These are phyloP conservation scores for Serendipita indica DNA, from an alignment of 768 basidiomycete species.

Conservation along the genomic window DNA sequence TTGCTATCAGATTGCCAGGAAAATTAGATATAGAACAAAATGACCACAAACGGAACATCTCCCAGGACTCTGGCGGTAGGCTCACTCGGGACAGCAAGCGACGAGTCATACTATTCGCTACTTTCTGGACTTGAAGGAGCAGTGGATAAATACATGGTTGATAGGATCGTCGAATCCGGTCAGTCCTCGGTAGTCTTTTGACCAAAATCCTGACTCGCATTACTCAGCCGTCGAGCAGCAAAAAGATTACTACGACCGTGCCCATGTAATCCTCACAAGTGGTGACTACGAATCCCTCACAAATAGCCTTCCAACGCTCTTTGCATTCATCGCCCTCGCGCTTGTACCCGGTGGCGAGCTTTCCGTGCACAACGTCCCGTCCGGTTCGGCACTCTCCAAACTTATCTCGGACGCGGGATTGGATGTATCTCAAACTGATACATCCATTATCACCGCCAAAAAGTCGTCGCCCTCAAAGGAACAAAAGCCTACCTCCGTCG, in stretches of 20 bases:
- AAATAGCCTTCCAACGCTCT: conserved; percentile 38
- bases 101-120: neutral
- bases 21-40: neutral
- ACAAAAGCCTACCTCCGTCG: conserved; percentile 37
- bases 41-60: neutral
- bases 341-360: conserved; percentile 56
- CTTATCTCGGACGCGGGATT: conserved; percentile 36
- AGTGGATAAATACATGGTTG: conserved; percentile 69
- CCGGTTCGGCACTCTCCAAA: conserved; percentile 26
- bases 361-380: conserved; percentile 40
- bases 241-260: conserved; percentile 42
- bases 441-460: conserved; percentile 24
- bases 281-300: conserved; percentile 45
- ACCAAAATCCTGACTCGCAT: conserved; percentile 5
- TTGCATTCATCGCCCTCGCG: conserved; percentile 44
- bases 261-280: conserved; percentile 50
- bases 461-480: neutral
- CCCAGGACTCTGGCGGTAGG: neutral
- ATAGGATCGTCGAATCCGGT: conserved; percentile 74
- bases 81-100: neutral
- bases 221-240: conserved; percentile 41
- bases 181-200: conserved; percentile 17
- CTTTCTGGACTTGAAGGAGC: conserved; percentile 16
- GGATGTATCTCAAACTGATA: conserved; percentile 29
- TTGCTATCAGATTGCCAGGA: neutral